Conservation (phyloP, 2,329 filamentous ascomycete genomes). For the Pleoardoris graminearum region DNA sequence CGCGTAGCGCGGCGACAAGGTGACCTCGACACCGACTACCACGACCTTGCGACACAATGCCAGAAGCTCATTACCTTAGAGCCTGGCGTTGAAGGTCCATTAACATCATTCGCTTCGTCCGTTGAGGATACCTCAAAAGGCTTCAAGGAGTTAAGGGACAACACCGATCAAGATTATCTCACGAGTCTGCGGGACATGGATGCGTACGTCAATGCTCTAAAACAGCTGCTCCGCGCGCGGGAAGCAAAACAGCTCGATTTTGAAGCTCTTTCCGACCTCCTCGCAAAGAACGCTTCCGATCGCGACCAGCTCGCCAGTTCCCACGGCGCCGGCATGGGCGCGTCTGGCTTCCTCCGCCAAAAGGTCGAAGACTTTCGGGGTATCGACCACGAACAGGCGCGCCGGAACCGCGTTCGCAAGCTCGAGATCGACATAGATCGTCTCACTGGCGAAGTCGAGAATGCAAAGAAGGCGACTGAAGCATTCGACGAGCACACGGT, state of each 20-base stretch:
- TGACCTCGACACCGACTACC: constrained; percentile 85
- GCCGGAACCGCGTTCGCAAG: constrained; percentile 84
- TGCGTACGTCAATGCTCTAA: constrained; percentile 85
- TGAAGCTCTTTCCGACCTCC: constrained; percentile 92
- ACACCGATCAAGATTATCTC: constrained; percentile 94
- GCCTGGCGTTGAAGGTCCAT: constrained; percentile 77
- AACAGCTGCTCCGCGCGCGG: constrained; percentile 84
- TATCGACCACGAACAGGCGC: constrained; percentile 91
- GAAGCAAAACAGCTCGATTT: constrained; percentile 99
- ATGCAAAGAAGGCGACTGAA: constrained; percentile 82
- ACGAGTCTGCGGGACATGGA: constrained; percentile 94
- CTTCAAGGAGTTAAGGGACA: constrained; percentile 79
- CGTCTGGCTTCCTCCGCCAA: constrained; percentile 84
- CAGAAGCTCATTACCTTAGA: constrained; percentile 90
- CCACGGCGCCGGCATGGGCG: constrained; percentile 67
- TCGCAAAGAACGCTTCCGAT: constrained; percentile 85
- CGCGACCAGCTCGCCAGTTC: constrained; percentile 76
- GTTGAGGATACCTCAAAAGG: constrained; percentile 82
- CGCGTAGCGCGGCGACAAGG: constrained; percentile 84
- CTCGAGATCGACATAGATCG: constrained; percentile 92
- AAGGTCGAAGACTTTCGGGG: constrained; percentile 97
- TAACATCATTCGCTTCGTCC: constrained; percentile 84
- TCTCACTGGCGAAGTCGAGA: constrained; percentile 82
- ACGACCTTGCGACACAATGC: constrained; percentile 90
- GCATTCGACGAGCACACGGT: constrained; percentile 97